Conservation (phyloP, 2,329 filamentous ascomycete species). For the Chlorencoelia australis region DNA sequence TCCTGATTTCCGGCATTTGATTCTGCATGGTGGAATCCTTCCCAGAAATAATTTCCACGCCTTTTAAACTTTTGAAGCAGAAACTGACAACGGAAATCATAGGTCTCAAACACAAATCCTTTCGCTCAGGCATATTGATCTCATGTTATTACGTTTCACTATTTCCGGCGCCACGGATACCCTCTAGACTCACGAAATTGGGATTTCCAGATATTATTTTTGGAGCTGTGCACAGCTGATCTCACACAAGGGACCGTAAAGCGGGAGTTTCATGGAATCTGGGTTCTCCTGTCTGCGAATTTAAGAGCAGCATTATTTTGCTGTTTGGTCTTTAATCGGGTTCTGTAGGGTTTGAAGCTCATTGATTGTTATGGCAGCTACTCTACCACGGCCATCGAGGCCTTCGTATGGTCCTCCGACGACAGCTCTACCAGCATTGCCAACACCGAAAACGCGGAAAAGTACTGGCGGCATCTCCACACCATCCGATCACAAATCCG, state of each 20-base stretch:
- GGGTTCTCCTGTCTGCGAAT: too few species aligned
- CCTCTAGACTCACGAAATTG: too few species aligned
- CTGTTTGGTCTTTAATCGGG: too few species aligned
- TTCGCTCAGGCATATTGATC: constrained; percentile 22
- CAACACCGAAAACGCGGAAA: constrained; percentile 62
- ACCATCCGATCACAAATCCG: constrained; percentile 19
- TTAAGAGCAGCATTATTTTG: too few species aligned
- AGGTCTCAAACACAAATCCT: constrained; percentile 13
- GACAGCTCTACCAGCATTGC: constrained; percentile 63
- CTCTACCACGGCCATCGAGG: constrained; percentile 45
- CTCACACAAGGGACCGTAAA: too few species aligned
- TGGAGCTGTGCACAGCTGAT: too few species aligned
- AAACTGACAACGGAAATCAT: constrained; percentile 18
- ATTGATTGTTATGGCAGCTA: constrained; percentile 21
- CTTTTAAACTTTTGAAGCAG: constrained; percentile 7
- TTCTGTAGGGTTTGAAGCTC: too few species aligned
- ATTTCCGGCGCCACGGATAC: constrained; percentile 4
- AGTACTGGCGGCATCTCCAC: constrained; percentile 42
- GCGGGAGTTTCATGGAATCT: too few species aligned
- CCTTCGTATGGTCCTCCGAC: constrained; percentile 62
- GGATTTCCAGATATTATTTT: too few species aligned
- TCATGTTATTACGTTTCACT: constrained; percentile 23
- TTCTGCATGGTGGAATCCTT: too few species aligned
- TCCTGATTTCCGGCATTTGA: too few species aligned
- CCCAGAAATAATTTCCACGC: too few species aligned